Percentiles rank a stretch among this genome's conserved stretches.
Conservation (phyloP, 129 eudicot genomes). For the Saussurea involucrata region DNA sequence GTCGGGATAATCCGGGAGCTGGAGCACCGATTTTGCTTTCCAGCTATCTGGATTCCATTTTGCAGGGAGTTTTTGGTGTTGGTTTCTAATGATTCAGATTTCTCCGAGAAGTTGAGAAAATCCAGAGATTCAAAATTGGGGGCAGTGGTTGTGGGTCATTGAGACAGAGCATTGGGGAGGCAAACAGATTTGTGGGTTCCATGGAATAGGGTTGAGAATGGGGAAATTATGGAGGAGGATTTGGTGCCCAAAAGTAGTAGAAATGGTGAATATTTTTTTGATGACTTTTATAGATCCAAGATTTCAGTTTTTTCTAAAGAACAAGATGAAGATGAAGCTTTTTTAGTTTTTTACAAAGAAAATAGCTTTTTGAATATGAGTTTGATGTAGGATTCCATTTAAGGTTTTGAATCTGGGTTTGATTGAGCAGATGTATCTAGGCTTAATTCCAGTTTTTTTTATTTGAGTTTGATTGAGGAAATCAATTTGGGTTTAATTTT, state of each 20-base stretch:
- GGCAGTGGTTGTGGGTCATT: constrained; percentile 91
- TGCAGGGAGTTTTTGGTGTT: too few species aligned
- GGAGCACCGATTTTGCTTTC: too few species aligned
- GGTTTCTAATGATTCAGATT: constrained; percentile 96
- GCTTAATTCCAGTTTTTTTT: too few species aligned
- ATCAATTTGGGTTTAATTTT: too few species aligned
- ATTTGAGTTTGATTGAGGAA: too few species aligned
- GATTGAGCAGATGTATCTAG: too few species aligned
- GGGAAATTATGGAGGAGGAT: constrained; percentile 74
- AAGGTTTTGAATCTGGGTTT: too few species aligned
- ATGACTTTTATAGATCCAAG: constrained; percentile 30
- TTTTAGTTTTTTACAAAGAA: too few species aligned
- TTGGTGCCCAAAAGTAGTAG: constrained; percentile 43
- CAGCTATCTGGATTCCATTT: too few species aligned
- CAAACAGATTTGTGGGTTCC: constrained; percentile 90
- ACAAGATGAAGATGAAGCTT: constrained; percentile 34
- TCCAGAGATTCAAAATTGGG: constrained; percentile 76
- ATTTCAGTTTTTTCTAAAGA: constrained; percentile 53
- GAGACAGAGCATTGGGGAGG: constrained; percentile 78
- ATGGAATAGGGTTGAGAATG: constrained; percentile 80
- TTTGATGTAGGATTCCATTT: too few species aligned
- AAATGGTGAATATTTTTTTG: constrained; percentile 27
- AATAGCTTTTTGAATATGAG: too few species aligned
- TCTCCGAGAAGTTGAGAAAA: constrained; percentile 68
- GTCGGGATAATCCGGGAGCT: too few species aligned